These are phyloP conservation scores for Thelonectria blattea DNA, from an alignment of 2,329 filamentous ascomycete genomes.

Conservation along the genomic window DNA sequence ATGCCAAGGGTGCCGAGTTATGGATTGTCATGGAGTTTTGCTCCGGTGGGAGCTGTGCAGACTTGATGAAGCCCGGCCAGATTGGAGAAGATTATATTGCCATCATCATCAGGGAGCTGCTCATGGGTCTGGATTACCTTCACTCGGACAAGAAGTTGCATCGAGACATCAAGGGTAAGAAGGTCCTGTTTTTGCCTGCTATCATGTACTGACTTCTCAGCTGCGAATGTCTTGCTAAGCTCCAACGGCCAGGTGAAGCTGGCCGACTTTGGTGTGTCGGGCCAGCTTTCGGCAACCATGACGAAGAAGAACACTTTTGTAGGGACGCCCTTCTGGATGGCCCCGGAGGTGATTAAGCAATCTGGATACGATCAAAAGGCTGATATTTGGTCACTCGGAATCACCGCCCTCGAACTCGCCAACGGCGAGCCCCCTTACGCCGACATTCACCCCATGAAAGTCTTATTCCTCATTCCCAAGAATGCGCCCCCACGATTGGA, in stretches of 20 bases:
- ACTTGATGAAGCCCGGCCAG: constrained; percentile 90
- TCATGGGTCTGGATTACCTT: constrained; percentile 89
- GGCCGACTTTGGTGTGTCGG: constrained; percentile 96
- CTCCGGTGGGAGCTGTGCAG: constrained; percentile 93
- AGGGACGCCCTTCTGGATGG: constrained; percentile 99
- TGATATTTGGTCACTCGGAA: constrained; percentile 96
- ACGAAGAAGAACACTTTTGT: constrained; percentile 99
- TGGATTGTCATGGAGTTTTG: constrained; percentile 99
- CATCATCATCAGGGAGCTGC: constrained; percentile 88
- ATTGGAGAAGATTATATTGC: constrained; percentile 96
- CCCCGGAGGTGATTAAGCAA: constrained; percentile 97
- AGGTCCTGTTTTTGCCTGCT: not conserved
- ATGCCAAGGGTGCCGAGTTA: constrained; percentile 91
- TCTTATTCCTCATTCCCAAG: constrained; percentile 94
- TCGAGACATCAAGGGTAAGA: constrained; percentile 88
- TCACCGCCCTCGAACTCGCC: constrained; percentile 90
- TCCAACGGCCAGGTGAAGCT: constrained; percentile 95
- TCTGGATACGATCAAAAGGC: constrained; percentile 98
- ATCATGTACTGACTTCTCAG: constrained; percentile 50
- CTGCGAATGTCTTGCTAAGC: constrained; percentile 89
- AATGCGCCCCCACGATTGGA: constrained; percentile 84
- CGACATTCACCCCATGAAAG: constrained; percentile 98
- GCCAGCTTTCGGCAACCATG: constrained; percentile 96
- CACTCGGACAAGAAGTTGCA: constrained; percentile 96
- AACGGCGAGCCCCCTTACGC: constrained; percentile 93